These are phyloP conservation scores for Solanum aculeatissimum DNA, from an alignment of 305 asterid species.

Conservation along the genomic window DNA sequence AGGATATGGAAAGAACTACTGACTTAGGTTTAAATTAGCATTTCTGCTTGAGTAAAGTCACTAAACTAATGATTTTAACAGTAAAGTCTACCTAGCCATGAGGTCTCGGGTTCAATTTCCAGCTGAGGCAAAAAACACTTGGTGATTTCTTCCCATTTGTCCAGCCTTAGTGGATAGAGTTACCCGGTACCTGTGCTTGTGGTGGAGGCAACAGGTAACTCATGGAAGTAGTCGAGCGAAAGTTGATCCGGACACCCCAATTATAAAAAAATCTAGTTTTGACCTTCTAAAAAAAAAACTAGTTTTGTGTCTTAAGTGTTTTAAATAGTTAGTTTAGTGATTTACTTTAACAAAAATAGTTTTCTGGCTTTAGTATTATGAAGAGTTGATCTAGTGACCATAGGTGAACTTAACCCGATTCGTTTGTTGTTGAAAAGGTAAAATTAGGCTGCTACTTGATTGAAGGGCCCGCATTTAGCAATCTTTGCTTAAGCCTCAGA, in stretches of 20 bases:
- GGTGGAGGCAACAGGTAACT: background rate
- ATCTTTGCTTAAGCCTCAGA: background rate
- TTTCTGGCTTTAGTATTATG: background rate
- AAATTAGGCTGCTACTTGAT: background rate
- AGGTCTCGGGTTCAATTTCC: background rate
- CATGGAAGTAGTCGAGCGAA: background rate
- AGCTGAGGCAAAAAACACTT: background rate
- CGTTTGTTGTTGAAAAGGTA: background rate
- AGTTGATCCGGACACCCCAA: background rate
- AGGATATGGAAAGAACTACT: background rate
- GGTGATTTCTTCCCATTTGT: background rate
- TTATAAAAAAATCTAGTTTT: background rate
- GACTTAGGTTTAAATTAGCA: background rate
- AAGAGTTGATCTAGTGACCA: background rate
- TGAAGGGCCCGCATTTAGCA: background rate
- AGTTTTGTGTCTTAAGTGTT: background rate
- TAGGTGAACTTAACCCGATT: background rate
- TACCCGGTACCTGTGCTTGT: background rate
- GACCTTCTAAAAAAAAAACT: background rate
- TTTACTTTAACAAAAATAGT: background rate
- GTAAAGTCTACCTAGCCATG: background rate
- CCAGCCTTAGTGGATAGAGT: background rate
- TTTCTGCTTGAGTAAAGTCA: background rate
- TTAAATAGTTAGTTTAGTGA: background rate
- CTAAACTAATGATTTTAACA: background rate